These are phyloP conservation scores for Rhodotorula sp. DNA, from an alignment of 1,284 basidiomycete species.

Conservation along the genomic window DNA sequence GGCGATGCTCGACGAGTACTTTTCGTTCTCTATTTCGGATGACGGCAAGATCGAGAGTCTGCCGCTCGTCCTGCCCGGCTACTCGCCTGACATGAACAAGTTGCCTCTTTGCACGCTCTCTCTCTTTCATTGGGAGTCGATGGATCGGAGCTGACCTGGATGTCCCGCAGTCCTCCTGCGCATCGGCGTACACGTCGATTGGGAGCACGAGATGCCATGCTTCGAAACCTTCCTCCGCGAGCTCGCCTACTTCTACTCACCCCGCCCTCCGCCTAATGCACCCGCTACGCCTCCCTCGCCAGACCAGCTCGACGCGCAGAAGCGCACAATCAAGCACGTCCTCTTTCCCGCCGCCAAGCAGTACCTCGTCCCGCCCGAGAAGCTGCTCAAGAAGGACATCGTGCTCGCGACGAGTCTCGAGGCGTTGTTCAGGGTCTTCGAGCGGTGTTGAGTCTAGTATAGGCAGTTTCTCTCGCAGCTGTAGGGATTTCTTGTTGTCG, in stretches of 20 bases:
- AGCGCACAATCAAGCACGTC: slow-evolving; percentile 83
- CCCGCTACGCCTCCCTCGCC: slow-evolving; percentile 13
- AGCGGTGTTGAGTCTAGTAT: slow-evolving; percentile 9
- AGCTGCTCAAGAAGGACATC: slow-evolving; percentile 67
- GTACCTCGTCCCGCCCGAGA: slow-evolving; percentile 68
- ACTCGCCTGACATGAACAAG: slow-evolving; percentile 80
- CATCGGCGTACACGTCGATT: slow-evolving; percentile 67
- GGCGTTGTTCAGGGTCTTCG: slow-evolving; percentile 77
- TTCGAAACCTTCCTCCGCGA: slow-evolving; percentile 83
- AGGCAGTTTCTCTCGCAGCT: not conserved
- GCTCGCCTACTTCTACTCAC: slow-evolving; percentile 84
- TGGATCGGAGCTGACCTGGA: not conserved
- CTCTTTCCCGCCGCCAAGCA: slow-evolving; percentile 77
- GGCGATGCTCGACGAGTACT: slow-evolving; percentile 92
- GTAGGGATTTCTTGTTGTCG: not conserved
- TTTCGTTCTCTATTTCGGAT: slow-evolving; percentile 68
- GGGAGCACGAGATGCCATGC: slow-evolving; percentile 79
- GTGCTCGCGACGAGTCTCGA: slow-evolving; percentile 82
- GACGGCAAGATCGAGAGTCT: slow-evolving; percentile 68
- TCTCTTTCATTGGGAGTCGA: not conserved
- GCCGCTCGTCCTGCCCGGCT: slow-evolving; percentile 78
- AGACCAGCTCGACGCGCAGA: slow-evolving; percentile 51
- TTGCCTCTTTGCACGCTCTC: slow-evolving; percentile 63
- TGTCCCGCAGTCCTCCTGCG: slow-evolving; percentile 43
- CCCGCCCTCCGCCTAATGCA: slow-evolving; percentile 54